Conservation (phyloP, 163 green algal species). For the Prototheca wickerhamii region DNA sequence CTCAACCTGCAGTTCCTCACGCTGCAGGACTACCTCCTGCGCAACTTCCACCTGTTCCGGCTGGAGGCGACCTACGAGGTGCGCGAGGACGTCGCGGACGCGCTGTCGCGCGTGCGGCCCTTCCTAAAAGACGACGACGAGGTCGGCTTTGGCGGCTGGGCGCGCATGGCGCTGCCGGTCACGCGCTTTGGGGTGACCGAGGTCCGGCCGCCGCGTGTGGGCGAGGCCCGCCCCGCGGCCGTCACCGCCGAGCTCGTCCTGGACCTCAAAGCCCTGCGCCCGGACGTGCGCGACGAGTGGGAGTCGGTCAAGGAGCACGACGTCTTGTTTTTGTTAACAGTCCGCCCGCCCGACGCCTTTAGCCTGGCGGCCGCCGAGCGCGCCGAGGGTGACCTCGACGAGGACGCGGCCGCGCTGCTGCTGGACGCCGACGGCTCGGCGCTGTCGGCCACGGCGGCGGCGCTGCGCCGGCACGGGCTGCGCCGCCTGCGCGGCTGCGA, state of each 20-base stretch:
- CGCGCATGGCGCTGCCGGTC: constrained; percentile 76
- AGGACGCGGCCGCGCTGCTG: too few relatives aligned
- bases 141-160: constrained; percentile 76
- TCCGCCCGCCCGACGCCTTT: constrained; percentile 36
- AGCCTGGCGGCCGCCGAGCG: constrained; percentile 5
- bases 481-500: constrained; percentile 72
- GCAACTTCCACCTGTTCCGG: constrained; percentile 93
- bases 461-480: constrained; percentile 41
- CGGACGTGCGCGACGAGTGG: constrained; percentile 70
- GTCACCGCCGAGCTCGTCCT: constrained; percentile 60
- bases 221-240: constrained; percentile 70
- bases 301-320: constrained; percentile 87
- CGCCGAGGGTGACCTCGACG: neutral
- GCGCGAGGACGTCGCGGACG: constrained; percentile 73
- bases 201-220: constrained; percentile 58
- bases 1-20: constrained; percentile 99
- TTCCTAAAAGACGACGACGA: constrained; percentile 41
- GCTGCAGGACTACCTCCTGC: constrained; percentile 88
- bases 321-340: constrained; percentile 87
- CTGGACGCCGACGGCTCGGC: neutral
- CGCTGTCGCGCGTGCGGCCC: constrained; percentile 47
- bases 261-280: constrained; percentile 32
- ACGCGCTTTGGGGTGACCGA: constrained; percentile 66
- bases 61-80: constrained; percentile 83
- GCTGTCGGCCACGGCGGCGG: neutral